phyloP scores from a whole-genome alignment of 2,329 filamentous ascomycete genomes.

The Clonostachys rhizophaga region DNA sequence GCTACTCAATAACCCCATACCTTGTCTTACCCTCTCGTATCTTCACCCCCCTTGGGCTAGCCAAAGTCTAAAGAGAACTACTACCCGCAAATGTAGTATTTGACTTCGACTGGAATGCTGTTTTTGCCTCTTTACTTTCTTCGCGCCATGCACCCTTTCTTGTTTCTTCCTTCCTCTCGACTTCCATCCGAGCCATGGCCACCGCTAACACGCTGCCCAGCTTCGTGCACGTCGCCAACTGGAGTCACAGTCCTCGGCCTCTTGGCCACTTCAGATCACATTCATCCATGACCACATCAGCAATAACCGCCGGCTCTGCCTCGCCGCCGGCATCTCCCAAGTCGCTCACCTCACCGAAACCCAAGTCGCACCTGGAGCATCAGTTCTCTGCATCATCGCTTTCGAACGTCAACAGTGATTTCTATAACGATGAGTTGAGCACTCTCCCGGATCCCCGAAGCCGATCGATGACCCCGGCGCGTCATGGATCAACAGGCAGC shows the following conservation, averaged over 20 bases:
- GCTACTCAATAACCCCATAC: neutral
- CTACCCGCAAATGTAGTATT: too few species aligned
- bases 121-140: too few species aligned
- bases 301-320: neutral
- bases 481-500: neutral
- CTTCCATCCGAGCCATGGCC: neutral
- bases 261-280: conserved; percentile 46
- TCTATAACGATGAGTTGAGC: conserved; percentile 59
- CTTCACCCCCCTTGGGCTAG: neutral
- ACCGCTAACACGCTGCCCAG: conserved; percentile 22
- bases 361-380: conserved; percentile 3
- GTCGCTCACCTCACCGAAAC: neutral
- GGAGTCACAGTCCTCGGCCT: conserved; percentile 27
- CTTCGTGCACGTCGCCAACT: conserved; percentile 49
- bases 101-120: too few species aligned
- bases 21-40: conserved; percentile 1
- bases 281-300: conserved; percentile 39
- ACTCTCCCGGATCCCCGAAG: conserved; percentile 63
- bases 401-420: conserved; percentile 18
- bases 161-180: too few species aligned
- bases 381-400: conserved; percentile 26
- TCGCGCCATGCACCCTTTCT: too few species aligned
- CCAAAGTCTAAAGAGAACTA: too few species aligned
- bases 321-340: neutral
- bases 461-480: conserved; percentile 40